Percentiles rank a stretch among this genome's conserved stretches.
phyloP scores from a whole-genome alignment of 2,329 filamentous ascomycete species.

The Amylocarpus encephaloides region DNA sequence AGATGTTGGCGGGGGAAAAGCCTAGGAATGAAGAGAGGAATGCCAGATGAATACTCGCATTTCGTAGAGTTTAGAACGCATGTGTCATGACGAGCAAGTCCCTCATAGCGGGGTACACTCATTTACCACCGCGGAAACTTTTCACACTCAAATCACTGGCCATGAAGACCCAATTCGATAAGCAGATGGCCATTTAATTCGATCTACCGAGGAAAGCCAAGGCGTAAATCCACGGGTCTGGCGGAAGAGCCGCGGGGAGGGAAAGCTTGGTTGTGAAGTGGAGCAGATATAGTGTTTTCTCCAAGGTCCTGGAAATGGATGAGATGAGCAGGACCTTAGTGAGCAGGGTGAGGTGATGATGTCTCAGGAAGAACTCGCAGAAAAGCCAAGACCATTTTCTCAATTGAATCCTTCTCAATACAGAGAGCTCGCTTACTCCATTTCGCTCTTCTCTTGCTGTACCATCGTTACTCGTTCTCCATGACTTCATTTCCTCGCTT shows the following conservation, averaged over 20 bases:
- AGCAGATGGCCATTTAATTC: neutral
- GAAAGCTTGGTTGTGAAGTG: conserved; percentile 8
- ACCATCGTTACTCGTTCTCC: neutral
- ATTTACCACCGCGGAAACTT: neutral
- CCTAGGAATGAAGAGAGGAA: neutral
- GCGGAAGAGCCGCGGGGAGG: neutral
- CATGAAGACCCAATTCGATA: neutral
- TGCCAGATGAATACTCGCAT: neutral
- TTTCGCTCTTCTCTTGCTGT: too few species aligned
- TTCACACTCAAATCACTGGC: neutral
- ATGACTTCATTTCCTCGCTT: neutral
- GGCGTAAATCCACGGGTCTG: neutral
- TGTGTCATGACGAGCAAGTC: too few species aligned
- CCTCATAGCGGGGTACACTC: neutral
- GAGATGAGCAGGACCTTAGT: neutral
- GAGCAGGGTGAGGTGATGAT: neutral
- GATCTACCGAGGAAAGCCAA: neutral
- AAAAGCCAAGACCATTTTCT: neutral
- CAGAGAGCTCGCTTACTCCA: too few species aligned
- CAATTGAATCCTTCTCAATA: neutral
- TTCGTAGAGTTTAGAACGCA: neutral
- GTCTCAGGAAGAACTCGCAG: neutral
- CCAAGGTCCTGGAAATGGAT: too few species aligned
- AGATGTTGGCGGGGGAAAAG: neutral
- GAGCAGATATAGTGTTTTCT: too few species aligned